Base-by-base conservation (phyloP, 345 rosid genomes). In the Eutrema heterophyllum region DNA sequence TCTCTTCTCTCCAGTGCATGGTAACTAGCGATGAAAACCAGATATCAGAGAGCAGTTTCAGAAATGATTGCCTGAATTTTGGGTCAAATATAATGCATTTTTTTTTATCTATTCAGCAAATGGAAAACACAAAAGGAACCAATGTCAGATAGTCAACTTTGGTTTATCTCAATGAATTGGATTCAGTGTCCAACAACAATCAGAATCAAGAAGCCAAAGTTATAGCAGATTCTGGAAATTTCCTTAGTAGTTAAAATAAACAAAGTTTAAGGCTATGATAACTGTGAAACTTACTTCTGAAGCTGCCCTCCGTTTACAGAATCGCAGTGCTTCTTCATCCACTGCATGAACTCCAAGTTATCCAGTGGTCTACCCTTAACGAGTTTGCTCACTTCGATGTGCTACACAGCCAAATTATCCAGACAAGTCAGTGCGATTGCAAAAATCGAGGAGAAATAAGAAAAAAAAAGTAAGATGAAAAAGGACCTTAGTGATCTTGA, bases 261-360 rank as follows among this genome's bases (percentile, higher is more conserved):
- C 38, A 41, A 61, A 4, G 16, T 21, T 43, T 43, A 45, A 57
- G 64, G 7, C n/a, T 64, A 1, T 7, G 29, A 52, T 24, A 39
- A 33, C 35, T 27, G 53, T 44, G 35, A 41, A 64, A 54, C 40
- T 74, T 81, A 96, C 98, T 57, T 71, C 55, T 86, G 86, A 30
- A 71, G 64, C 53, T 64, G 75, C 40, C 90, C 88, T 35, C 96
- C 97, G 14, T 82, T 84, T 4, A 89, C 86, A 54, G 98, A 86
- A 83, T 96, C 99, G 12, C 93, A 92, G 79, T 92, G 92, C 43
- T 84, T 85, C 83, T 96, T 96, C 99, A 96, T 76, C 99, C 99
- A 96, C 63, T 92, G 98, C 88, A 90, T 92, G 50, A 96, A 96
- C 84, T 92, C 99, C 89, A 96, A 74, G 76, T 96, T 96, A 64